Percentiles rank a stretch among this genome's conserved stretches.
Evolutionary conservation across 164 flowering plant genomes (phyloP).

Genomic region (Berberis vulgaris): DNA sequence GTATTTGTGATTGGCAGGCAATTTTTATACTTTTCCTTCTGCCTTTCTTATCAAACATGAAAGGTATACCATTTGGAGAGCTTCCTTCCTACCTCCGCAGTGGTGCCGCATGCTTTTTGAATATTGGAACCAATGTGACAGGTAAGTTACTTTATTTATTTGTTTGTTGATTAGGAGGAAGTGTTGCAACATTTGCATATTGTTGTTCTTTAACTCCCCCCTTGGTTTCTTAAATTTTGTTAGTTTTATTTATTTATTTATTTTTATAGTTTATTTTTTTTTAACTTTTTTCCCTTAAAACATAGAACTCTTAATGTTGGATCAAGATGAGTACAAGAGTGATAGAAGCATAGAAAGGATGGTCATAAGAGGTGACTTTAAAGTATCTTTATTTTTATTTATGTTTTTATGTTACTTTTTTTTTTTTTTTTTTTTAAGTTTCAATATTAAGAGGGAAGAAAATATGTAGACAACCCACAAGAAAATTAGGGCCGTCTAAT

Average conservation of each 20-base stretch:
- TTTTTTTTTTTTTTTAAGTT: too few species aligned
- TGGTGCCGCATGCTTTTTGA: conserved; percentile 79
- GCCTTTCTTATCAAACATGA: conserved; percentile 71
- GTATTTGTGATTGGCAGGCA: conserved; percentile 41
- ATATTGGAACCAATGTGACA: conserved; percentile 33
- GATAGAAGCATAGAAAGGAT: too few species aligned
- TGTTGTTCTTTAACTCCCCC: neutral
- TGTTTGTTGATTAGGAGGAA: neutral
- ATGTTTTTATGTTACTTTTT: too few species aligned
- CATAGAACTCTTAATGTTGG: too few species aligned
- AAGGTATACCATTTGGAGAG: conserved; percentile 64
- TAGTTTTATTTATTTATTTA: too few species aligned
- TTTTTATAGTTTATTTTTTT: neutral
- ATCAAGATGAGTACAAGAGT: too few species aligned
- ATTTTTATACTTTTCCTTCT: conserved; percentile 73
- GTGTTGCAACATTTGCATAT: neutral
- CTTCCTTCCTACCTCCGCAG: conserved; percentile 62
- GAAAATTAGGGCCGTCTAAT: too few species aligned
- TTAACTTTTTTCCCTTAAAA: neutral
- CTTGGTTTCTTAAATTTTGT: too few species aligned
- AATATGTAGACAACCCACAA: too few species aligned
- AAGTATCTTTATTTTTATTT: too few species aligned
- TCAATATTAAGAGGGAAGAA: too few species aligned
- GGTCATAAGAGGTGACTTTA: too few species aligned
- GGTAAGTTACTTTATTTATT: conserved; percentile 24